Base-by-base conservation (phyloP, 1,284 basidiomycete genomes). In the Rhizoctonia solani region DNA sequence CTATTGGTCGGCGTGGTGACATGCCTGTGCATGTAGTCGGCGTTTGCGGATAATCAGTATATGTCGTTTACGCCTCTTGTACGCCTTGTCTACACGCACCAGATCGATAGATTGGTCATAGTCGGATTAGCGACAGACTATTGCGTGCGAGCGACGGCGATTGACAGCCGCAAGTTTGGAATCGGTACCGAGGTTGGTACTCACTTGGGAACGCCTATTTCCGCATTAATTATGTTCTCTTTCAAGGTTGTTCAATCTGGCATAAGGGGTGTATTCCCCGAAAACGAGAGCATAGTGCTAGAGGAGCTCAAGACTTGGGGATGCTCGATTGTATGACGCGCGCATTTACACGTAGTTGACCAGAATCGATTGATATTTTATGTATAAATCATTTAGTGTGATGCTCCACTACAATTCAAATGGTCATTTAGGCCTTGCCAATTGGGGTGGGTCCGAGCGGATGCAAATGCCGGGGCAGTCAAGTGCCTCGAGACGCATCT, bases 81-180 rank as follows among this genome's bases (percentile, higher is more conserved):
- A 42, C 70, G 71, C 25, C 72, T 74, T 47, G 76, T 86, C 47
- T 72, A 73, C 54, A 71, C 73, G 4, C 70, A 74, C 41, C 76
- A 72, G 3, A 77, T 85, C 2, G 74, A 75, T 27, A 77, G 78
- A 54, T 79, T 87, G 8, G 81, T 84, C 39, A 77, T 87, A 3
- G 79, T 78, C 0, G 87, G 87, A 2, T 76, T 89, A 19, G 87
- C 87, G 46, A 82, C 83, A 16, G 87, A 88, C 73, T 87, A 82
- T 71, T 88, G 87, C 72, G 82, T 85, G 16, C 73, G 75, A 30
- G 73, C 71, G 13, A 81, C 79, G 2, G 81, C 81, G 30, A 72
- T 81, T 46, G 81, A 83, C 66, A 77, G 80, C 4, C 75, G 73
- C 70, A 79, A 79, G 71, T 79, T 79, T 39, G 80, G 80, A 13